phyloP scores from a whole-genome alignment of 2,329 filamentous ascomycete species.

The Verticillium albo-atrum region DNA sequence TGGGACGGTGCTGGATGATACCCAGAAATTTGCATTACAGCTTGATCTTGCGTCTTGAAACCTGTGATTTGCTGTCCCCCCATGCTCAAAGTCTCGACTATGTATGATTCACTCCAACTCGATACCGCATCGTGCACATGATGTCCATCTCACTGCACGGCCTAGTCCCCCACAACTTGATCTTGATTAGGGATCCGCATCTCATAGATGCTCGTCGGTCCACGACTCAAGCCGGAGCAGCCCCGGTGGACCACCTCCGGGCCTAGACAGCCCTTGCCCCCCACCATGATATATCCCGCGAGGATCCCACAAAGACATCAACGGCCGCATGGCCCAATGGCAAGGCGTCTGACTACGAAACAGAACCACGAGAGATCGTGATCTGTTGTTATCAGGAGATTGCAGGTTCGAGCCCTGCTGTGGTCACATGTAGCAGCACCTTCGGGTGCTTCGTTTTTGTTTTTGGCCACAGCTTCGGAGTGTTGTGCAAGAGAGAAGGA shows the following conservation, averaged over 20 bases:
- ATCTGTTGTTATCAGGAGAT: neutral
- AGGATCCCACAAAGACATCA: neutral
- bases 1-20: neutral
- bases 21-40: neutral
- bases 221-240: neutral
- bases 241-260: neutral
- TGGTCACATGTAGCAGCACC: neutral
- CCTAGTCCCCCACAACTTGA: no score
- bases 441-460: neutral
- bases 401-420: neutral
- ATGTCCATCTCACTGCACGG: no score
- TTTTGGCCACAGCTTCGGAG: no score
- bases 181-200: neutral
- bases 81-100: no score
- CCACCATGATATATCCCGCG: neutral
- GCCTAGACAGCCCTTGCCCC: neutral
- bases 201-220: neutral
- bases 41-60: no score
- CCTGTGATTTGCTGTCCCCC: no score
- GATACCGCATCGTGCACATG: no score
- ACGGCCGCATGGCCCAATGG: conserved; percentile 27
- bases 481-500: no score
- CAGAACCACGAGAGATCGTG: neutral
- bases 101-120: no score
- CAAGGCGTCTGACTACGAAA: conserved; percentile 39